These are phyloP conservation scores for Tribonema minus DNA, from an alignment of 108 stramenopile species.

Conservation along the genomic window DNA sequence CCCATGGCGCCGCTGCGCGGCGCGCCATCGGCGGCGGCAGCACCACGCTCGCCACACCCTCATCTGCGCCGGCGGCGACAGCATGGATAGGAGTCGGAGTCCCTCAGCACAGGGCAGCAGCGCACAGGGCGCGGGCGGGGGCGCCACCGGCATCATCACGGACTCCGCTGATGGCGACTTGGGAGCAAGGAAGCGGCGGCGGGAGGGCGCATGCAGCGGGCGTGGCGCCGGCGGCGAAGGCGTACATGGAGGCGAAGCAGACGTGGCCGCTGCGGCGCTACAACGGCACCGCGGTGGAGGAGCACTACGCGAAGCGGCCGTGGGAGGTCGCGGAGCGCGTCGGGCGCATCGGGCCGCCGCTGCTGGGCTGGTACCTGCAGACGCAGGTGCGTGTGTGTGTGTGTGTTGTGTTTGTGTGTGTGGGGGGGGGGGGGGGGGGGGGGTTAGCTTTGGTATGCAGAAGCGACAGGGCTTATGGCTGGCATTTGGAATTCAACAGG, in stretches of 20 bases:
- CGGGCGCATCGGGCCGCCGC: slow-evolving; percentile 15
- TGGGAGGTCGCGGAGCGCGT: slow-evolving; percentile 20
- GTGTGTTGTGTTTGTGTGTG: too few relatives aligned
- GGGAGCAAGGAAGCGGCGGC: not conserved
- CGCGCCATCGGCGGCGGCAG: not conserved
- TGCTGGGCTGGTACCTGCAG: slow-evolving; percentile 19
- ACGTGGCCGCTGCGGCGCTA: not conserved
- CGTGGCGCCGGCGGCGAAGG: not conserved
- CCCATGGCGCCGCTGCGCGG: not conserved
- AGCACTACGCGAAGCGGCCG: slow-evolving; percentile 3
- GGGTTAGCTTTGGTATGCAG: not conserved
- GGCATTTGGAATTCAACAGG: too few relatives aligned
- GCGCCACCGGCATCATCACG: too few relatives aligned
- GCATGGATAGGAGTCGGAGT: too few relatives aligned
- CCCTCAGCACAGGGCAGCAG: too few relatives aligned
- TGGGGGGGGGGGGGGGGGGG: too few relatives aligned
- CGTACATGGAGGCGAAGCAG: not conserved
- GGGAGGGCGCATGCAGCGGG: not conserved
- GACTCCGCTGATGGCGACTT: too few relatives aligned
- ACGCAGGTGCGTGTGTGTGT: too few relatives aligned
- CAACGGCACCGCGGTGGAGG: slow-evolving; percentile 25
- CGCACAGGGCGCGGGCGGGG: not conserved
- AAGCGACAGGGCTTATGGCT: too few relatives aligned
- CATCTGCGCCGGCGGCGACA: not conserved
- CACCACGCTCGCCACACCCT: not conserved